Conservation (phyloP, 805 yeast genomes). For the Candida cerambycidarum region DNA sequence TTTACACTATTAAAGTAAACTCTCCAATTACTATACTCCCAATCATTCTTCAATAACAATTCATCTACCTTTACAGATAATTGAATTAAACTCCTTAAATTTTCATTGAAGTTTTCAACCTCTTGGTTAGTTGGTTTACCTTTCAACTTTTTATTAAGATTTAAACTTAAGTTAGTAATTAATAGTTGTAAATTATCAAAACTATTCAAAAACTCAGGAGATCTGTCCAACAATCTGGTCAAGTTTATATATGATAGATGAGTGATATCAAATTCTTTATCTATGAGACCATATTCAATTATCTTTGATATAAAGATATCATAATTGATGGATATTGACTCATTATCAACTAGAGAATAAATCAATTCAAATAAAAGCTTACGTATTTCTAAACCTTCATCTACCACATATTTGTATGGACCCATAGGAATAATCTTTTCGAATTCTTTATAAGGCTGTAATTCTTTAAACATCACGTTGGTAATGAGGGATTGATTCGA, state of each 20-base stretch:
- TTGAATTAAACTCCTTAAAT: slow-evolving; percentile 17
- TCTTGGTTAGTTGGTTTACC: slow-evolving; percentile 70
- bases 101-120: slow-evolving; percentile 54
- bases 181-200: slow-evolving; percentile 24
- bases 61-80: slow-evolving; percentile 11
- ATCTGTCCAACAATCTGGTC: slow-evolving; percentile 35
- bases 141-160: slow-evolving; percentile 49
- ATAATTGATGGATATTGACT: slow-evolving; percentile 26
- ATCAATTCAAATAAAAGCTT: slow-evolving; percentile 70
- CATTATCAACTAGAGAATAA: slow-evolving; percentile 47
- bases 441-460: slow-evolving; percentile 53
- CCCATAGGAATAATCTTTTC: slow-evolving; percentile 77
- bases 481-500: slow-evolving; percentile 28
- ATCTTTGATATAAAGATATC: slow-evolving; percentile 41
- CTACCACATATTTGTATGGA: slow-evolving; percentile 80
- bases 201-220: slow-evolving; percentile 23
- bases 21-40: slow-evolving; percentile 14
- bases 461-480: slow-evolving; percentile 53
- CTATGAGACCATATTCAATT: slow-evolving; percentile 52
- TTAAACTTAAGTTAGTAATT: slow-evolving; percentile 33
- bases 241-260: slow-evolving; percentile 49
- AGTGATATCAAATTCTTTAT: slow-evolving; percentile 59
- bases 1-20: slow-evolving; percentile 12
- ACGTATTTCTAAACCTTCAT: slow-evolving; percentile 72
- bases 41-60: slow-evolving; percentile 12